Evolutionary conservation across 2,329 filamentous ascomycete genomes (phyloP).

Genomic region (Arthrobotrys sinensis): DNA sequence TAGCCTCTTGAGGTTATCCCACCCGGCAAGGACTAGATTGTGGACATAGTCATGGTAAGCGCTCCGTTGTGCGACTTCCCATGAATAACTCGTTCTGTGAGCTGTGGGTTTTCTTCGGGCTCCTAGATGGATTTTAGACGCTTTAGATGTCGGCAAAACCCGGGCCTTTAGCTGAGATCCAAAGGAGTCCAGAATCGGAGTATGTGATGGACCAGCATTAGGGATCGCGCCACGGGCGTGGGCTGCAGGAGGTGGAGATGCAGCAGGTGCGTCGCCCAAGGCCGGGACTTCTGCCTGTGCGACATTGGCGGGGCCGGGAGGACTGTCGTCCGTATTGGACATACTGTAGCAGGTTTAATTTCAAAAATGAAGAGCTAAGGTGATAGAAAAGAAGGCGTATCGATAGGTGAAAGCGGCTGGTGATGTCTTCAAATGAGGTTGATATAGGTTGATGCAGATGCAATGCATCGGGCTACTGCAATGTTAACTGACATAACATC

Average conservation of each 20-base stretch:
- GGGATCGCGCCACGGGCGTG: slow-evolving; percentile 39
- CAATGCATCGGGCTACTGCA: no score
- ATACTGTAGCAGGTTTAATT: not conserved
- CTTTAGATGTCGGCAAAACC: slow-evolving; percentile 4
- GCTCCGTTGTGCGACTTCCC: slow-evolving; percentile 21
- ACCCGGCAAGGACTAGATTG: slow-evolving; percentile 63
- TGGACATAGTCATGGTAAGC: slow-evolving; percentile 64
- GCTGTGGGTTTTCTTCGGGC: slow-evolving; percentile 40
- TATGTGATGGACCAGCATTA: slow-evolving; percentile 26
- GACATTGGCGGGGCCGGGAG: slow-evolving; percentile 32
- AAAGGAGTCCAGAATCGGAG: slow-evolving; percentile 31
- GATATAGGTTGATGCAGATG: no score
- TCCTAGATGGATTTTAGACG: slow-evolving; percentile 20
- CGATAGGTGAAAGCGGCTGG: no score
- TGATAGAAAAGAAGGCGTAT: no score
- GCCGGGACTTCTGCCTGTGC: slow-evolving; percentile 21
- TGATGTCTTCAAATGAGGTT: no score
- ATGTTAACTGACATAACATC: no score
- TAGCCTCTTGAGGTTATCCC: slow-evolving; percentile 64
- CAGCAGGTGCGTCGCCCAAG: not conserved
- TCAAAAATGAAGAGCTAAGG: no score
- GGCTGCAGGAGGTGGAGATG: slow-evolving; percentile 32
- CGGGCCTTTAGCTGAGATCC: not conserved
- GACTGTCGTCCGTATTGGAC: slow-evolving; percentile 18
- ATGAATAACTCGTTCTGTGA: slow-evolving; percentile 43